Conservation (phyloP, 2,329 filamentous ascomycete species). For the Verticillium albo-atrum region DNA sequence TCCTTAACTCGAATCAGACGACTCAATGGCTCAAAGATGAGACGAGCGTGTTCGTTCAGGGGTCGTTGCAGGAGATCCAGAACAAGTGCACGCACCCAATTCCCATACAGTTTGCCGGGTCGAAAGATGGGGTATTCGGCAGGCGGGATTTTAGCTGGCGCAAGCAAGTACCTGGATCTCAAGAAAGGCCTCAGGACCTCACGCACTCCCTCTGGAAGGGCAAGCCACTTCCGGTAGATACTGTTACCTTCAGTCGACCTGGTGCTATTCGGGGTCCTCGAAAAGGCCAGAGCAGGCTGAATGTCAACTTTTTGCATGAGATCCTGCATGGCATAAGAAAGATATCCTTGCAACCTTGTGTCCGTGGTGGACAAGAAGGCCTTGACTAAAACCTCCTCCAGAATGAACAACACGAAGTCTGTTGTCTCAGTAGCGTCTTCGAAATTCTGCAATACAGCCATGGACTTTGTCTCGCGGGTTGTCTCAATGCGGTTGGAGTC, state of each 20-base stretch:
- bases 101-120: constrained; percentile 62
- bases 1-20: constrained; percentile 84
- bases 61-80: constrained; percentile 77
- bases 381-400: constrained; percentile 85
- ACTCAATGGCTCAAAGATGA: constrained; percentile 76
- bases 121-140: constrained; percentile 76
- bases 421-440: constrained; percentile 70
- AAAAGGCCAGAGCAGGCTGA: constrained; percentile 41
- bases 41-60: constrained; percentile 67
- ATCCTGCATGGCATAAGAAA: constrained; percentile 94
- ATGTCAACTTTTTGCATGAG: constrained; percentile 76
- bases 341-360: constrained; percentile 79
- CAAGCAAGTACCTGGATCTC: constrained; percentile 75
- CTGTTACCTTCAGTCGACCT: constrained; percentile 36
- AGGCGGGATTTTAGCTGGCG: constrained; percentile 50
- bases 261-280: not conserved
- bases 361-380: constrained; percentile 90
- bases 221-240: constrained; percentile 70
- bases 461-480: constrained; percentile 71
- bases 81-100: constrained; percentile 78
- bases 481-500: constrained; percentile 88
- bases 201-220: constrained; percentile 70
- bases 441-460: constrained; percentile 87
- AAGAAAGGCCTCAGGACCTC: constrained; percentile 87
- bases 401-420: constrained; percentile 78